A percentile compares a stretch with the other conserved stretches of the same genome.
Evolutionary conservation across 176 grass and related monocot genomes (phyloP).

Genomic region (Aegilops sharonensis): DNA sequence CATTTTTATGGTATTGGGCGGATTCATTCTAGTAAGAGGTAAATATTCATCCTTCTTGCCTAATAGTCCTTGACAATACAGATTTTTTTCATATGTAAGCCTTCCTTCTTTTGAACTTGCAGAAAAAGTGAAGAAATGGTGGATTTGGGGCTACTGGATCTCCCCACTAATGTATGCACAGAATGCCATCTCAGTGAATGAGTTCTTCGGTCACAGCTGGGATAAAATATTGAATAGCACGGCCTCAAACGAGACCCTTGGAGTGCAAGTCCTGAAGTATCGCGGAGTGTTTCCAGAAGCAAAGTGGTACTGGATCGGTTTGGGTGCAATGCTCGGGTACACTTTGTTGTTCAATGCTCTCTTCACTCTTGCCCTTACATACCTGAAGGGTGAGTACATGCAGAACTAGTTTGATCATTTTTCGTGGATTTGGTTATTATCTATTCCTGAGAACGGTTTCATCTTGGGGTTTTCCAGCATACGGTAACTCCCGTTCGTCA

Average conservation of each 20-base stretch:
- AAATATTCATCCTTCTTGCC: not conserved
- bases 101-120: constrained; percentile 1
- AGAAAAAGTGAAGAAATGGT: constrained; percentile 95
- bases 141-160: constrained; percentile 99
- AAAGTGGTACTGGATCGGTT: constrained; percentile 93
- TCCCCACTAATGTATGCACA: constrained; percentile 91
- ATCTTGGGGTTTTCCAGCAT: constrained; percentile 55
- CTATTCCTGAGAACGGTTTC: not conserved
- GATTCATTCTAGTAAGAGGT: constrained; percentile 80
- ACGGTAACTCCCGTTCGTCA: constrained; percentile 53
- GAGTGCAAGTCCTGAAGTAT: constrained; percentile 50
- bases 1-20: constrained; percentile 65
- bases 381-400: constrained; percentile 55
- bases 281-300: constrained; percentile 84
- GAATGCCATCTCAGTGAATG: constrained; percentile 80
- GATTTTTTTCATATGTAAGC: not conserved
- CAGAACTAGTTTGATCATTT: constrained; percentile 7
- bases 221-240: constrained; percentile 39
- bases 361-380: constrained; percentile 70
- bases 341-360: constrained; percentile 76
- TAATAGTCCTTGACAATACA: not conserved
- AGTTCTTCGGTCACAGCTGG: constrained; percentile 83
- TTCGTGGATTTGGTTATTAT: constrained; percentile 1
- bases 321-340: constrained; percentile 76
- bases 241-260: constrained; percentile 40